Evolutionary conservation across 805 yeast species (phyloP).

Genomic region (Suhomyces prunicola): DNA sequence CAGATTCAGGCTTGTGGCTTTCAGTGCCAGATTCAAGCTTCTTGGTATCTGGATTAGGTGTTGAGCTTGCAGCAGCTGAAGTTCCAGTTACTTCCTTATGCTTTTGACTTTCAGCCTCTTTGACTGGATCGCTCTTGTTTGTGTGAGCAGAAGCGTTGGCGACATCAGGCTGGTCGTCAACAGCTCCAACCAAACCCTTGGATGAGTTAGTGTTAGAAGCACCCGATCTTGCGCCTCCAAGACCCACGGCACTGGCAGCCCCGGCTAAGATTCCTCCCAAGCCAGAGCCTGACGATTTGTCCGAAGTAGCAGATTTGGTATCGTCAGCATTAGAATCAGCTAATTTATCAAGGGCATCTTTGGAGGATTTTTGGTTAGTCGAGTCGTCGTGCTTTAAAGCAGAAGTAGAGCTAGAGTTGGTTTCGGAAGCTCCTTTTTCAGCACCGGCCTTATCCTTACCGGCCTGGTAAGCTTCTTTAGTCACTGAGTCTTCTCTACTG

Average conservation of each 20-base stretch:
- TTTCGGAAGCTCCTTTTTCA: background rate
- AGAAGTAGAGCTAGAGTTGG: background rate
- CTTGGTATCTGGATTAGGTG: background rate
- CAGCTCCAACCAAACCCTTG: conserved; percentile 11
- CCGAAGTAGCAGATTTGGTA: background rate
- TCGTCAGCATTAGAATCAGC: background rate
- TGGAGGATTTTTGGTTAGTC: background rate
- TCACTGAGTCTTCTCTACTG: conserved; percentile 2
- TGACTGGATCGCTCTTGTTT: background rate
- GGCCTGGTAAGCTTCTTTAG: conserved; percentile 9
- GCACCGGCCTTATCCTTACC: background rate
- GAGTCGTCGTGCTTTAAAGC: background rate
- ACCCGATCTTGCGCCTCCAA: conserved; percentile 2
- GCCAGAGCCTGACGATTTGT: conserved; percentile 1
- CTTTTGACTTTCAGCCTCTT: background rate
- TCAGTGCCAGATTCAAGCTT: background rate
- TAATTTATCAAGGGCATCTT: background rate
- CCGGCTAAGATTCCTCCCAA: conserved; percentile 13
- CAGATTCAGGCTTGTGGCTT: background rate
- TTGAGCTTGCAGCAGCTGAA: conserved; percentile 1
- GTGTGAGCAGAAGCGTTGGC: conserved; percentile 10
- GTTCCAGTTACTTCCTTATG: background rate
- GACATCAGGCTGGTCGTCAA: conserved; percentile 13
- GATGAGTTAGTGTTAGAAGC: background rate
- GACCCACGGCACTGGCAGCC: conserved; percentile 16